Percentiles rank a stretch among this genome's conserved stretches.
These are phyloP conservation scores for Onygenales sp. DNA, from an alignment of 2,329 filamentous ascomycete genomes.

Conservation along the genomic window DNA sequence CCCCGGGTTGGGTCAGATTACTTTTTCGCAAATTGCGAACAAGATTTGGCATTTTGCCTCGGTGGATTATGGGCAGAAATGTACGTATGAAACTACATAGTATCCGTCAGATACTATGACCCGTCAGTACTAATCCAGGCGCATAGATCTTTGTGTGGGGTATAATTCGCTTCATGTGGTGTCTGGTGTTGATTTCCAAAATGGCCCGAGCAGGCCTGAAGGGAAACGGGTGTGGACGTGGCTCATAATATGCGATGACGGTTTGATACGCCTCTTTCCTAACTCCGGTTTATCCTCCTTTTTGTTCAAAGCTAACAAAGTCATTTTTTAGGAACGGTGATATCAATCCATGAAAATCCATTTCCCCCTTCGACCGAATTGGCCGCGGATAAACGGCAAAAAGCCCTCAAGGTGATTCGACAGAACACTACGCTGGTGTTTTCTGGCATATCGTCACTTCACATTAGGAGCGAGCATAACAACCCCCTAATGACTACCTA, in stretches of 20 bases:
- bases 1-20: slow-evolving; percentile 21
- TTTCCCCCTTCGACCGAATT: slow-evolving; percentile 37
- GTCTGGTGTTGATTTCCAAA: slow-evolving; percentile 37
- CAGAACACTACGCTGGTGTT: slow-evolving; percentile 54
- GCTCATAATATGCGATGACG: slow-evolving; percentile 59
- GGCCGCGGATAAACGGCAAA: slow-evolving; percentile 18
- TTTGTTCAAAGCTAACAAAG: not conserved
- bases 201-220: slow-evolving; percentile 31
- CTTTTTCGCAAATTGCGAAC: slow-evolving; percentile 53
- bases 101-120: slow-evolving; percentile 2
- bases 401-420: slow-evolving; percentile 32
- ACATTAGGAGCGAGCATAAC: slow-evolving; percentile 36
- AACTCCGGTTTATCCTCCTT: not conserved
- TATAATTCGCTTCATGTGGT: slow-evolving; percentile 49
- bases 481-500: slow-evolving; percentile 42
- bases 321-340: slow-evolving; percentile 48
- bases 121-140: slow-evolving; percentile 12
- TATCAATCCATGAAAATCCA: slow-evolving; percentile 58
- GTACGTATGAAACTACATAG: slow-evolving; percentile 30
- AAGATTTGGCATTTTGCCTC: slow-evolving; percentile 69
- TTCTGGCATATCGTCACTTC: slow-evolving; percentile 48
- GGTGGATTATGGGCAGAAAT: slow-evolving; percentile 57
- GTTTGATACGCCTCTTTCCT: slow-evolving; percentile 24
- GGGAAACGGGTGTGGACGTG: slow-evolving; percentile 58
- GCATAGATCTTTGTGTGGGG: slow-evolving; percentile 56